Conservation (phyloP, 1,284 basidiomycete species). For the Caloboletus firmus region DNA sequence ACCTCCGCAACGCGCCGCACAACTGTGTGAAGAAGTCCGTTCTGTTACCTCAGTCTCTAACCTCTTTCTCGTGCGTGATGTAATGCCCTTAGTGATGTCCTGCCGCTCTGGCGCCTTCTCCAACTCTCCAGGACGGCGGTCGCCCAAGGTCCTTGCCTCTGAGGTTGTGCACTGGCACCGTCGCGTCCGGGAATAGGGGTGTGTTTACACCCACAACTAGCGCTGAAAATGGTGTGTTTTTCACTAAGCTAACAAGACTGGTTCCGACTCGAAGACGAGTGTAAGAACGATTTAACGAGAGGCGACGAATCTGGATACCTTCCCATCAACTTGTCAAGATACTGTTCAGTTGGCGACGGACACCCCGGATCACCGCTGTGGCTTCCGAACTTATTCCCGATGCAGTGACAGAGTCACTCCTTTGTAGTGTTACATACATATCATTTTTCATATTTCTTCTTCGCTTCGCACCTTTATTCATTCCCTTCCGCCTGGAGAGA, state of each 20-base stretch:
- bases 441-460: neutral
- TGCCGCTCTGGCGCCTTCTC: neutral
- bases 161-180: neutral
- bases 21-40: slow-evolving; percentile 8
- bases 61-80: neutral
- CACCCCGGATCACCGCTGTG: neutral
- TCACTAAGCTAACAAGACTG: neutral
- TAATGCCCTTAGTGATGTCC: neutral
- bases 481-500: neutral
- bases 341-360: neutral
- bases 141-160: too few relatives aligned
- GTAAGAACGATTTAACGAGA: neutral
- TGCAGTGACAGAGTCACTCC: neutral
- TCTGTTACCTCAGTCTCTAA: slow-evolving; percentile 5
- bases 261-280: neutral
- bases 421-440: neutral
- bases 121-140: neutral
- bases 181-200: neutral
- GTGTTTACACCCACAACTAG: neutral
- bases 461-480: neutral
- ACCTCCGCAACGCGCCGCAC: slow-evolving; percentile 3
- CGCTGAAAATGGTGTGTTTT: neutral
- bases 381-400: neutral
- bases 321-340: neutral
- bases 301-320: neutral